phyloP scores from a whole-genome alignment of 1,139 yeast species.

The Geotrichum fermentans region DNA sequence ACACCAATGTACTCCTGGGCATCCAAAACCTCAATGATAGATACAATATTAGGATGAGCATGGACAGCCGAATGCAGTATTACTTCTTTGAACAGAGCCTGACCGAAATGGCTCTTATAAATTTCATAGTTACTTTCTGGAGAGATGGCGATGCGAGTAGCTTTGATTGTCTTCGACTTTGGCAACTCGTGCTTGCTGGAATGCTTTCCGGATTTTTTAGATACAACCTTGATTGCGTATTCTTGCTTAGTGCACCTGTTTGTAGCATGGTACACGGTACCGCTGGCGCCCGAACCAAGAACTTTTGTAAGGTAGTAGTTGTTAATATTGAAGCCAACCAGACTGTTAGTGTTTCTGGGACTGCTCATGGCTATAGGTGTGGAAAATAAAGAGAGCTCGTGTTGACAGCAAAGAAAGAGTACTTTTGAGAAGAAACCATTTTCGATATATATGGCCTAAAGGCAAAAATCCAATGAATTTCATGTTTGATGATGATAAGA shows the following conservation, averaged over 20 bases:
- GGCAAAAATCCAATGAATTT: neutral
- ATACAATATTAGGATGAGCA: conserved; percentile 66
- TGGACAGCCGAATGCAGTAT: conserved; percentile 71
- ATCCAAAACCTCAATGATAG: conserved; percentile 61
- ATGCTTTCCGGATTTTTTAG: conserved; percentile 37
- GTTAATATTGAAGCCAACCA: conserved; percentile 10
- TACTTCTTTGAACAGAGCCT: conserved; percentile 53
- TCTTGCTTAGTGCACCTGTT: conserved; percentile 48
- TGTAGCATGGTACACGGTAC: conserved; percentile 69
- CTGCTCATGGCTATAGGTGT: neutral
- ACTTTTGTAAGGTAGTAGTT: conserved; percentile 32
- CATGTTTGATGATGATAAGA: neutral
- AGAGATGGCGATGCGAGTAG: conserved; percentile 6
- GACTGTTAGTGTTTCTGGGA: conserved; percentile 3
- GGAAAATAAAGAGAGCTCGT: neutral
- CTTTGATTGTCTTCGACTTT: neutral
- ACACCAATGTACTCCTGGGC: conserved; percentile 47
- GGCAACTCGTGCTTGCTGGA: neutral
- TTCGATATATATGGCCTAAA: neutral
- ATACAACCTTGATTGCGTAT: conserved; percentile 71
- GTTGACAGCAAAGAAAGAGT: too few species aligned
- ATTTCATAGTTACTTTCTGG: conserved; percentile 7
- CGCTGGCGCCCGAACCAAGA: conserved; percentile 92
- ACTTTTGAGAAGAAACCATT: neutral
- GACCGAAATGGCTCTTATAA: conserved; percentile 6